Evolutionary conservation across 2,329 filamentous ascomycete genomes (phyloP), one percentile per base, ranked within the genome.

Genomic region (Monosporascus sp.): DNA sequence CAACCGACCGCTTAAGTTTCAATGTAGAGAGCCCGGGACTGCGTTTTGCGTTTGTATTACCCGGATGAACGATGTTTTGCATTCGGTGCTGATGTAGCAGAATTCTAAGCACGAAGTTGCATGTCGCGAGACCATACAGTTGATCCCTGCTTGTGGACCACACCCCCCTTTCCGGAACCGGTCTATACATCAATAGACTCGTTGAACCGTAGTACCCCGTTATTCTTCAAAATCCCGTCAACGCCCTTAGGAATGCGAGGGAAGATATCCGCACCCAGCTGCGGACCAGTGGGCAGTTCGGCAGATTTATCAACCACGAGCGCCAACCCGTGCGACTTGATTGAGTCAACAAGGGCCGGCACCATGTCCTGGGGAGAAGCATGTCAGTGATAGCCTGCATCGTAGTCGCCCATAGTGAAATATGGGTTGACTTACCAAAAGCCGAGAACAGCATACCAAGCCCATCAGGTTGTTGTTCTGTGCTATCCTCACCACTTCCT

Each of bases 381-480:
- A 4, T 14, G 48, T 69, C 58, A 70, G 55, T 26, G 18, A 37
- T 14, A 37, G 7, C 17, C 22, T 26, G 7, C 22, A 15, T 20
- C 24, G 58, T 48, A 37, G 31, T n/a, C 18, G 37, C 14, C 8
- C 45, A 11, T 17, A n/a, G 37, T 17, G 37, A 26, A 22, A 40
- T 35, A 48, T 2, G 31, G 26, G 51, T 51, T 20, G 43, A 79
- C 87, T 65, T 79, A 95, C 91, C 76, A 99, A 72, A 58, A 99
- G 78, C 60, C 88, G 83, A 35, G 90, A 93, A 62, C 87, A 91
- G 73, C 92, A 97, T 55, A 97, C 89, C 65, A 99, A 70, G 3
- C 94, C 94, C 94, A 99, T 99, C 60, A 99, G 90, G 69, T 99
- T 99, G 69, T 99, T 99, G 68, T 87, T 89, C 71, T 95, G 89